Percentiles rank a stretch among this genome's conserved stretches.
Conservation (phyloP, 257 asterid species). For the Jasminum sambac region DNA sequence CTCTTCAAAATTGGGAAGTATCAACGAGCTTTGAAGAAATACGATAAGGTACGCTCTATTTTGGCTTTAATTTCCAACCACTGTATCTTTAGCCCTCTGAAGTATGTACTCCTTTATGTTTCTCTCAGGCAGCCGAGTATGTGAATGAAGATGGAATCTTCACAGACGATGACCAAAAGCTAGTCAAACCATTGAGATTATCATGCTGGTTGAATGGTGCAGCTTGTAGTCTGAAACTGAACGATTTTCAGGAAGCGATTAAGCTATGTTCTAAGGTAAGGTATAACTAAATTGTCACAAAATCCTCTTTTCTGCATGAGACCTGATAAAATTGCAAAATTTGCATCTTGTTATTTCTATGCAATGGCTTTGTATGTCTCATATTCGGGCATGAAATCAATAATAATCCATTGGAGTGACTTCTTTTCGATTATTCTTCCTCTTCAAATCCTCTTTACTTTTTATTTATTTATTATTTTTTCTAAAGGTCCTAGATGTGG, state of each 20-base stretch:
- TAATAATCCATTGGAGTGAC: not conserved
- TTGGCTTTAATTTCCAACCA: conserved; percentile 6
- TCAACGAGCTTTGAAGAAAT: conserved; percentile 53
- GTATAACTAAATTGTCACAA: not conserved
- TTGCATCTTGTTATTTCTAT: not conserved
- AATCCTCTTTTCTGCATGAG: not conserved
- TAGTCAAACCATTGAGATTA: conserved; percentile 45
- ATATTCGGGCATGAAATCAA: too few relatives aligned
- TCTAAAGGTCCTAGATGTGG: conserved; percentile 51
- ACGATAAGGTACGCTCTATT: conserved; percentile 38
- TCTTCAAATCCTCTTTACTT: too few relatives aligned
- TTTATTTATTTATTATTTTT: not conserved
- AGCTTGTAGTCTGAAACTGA: conserved; percentile 61
- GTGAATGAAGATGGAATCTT: conserved; percentile 44
- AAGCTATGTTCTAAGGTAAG: conserved; percentile 62
- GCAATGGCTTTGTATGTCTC: conserved; percentile 2
- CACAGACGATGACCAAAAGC: conserved; percentile 44
- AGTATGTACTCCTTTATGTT: not conserved
- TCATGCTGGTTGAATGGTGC: conserved; percentile 72
- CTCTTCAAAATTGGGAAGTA: conserved; percentile 56
- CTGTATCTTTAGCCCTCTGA: not conserved
- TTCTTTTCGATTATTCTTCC: not conserved
- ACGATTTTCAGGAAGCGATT: conserved; percentile 46
- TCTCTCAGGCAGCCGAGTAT: conserved; percentile 54
- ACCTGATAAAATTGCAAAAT: conserved; percentile 1